Base-by-base conservation (phyloP, 108 stramenopile genomes). In the Conticribra weissflogii region DNA sequence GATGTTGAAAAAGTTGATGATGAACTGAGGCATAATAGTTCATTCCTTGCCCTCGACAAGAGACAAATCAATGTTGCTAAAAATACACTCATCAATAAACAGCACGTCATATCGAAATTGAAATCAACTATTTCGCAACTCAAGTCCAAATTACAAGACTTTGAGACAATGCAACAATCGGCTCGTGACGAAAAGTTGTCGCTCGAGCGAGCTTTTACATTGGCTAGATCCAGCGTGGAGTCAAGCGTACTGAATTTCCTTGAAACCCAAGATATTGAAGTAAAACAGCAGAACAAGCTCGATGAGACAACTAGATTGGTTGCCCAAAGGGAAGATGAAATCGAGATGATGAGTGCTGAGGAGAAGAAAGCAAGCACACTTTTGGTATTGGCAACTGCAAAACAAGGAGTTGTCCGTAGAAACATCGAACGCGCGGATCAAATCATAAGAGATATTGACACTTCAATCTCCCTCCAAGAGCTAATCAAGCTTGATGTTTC, bases 401-500 rank as follows among this genome's bases (percentile, higher is more conserved):
- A 66, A 33, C 28, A 33, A 1, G 28, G 3, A 14, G 34, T 22
- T 7, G 5, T 24, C 0, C 29, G 59, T 52, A 36, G 70, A 34
- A 71, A 60, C 17, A 44, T 71, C 33, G 49, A 61, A 27, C 47
- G 58, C 0, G 53, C 59, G 24, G 21, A 27, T 15, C 59, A 71
- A 30, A 27, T 51, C 30, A 51, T 54, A 21, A 5, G 8, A 16
- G 70, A 71, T 29, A 17, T 71, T 44, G 59, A 71, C 15, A 18
- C 25, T 24, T 22, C 25, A 32, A 44, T 71, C 17, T 18, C 18
- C 25, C 28, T 71, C 17, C 70, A 61, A 71, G 36, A 71, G 31
- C 22, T 71, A 25, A 27, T 52, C 33, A 46, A 71, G 19, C 41
- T 61, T 3, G 70, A 71, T 52, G 5, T 61, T 21, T 54, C 34